phyloP scores from a whole-genome alignment of 495 filamentous ascomycete species.

The Elasticomyces elasticus region DNA sequence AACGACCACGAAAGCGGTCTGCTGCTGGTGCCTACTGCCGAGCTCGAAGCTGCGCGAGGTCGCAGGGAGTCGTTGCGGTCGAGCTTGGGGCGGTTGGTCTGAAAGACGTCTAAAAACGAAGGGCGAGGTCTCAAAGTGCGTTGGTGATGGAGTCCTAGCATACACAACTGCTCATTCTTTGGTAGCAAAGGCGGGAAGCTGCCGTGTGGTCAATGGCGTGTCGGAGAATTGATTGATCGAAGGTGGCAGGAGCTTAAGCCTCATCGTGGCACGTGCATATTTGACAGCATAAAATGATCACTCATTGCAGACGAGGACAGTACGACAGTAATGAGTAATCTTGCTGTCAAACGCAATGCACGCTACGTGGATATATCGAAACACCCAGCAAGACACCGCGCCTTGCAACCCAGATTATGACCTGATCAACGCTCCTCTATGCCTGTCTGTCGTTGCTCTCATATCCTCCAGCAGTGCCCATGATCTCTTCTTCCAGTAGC shows the following conservation, averaged over 20 bases:
- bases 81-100: constrained; percentile 36
- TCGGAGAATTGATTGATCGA: not conserved
- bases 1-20: too few relatives aligned
- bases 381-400: not conserved
- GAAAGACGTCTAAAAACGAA: constrained; percentile 66
- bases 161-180: not conserved
- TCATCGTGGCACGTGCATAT: not conserved
- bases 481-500: too few relatives aligned
- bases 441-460: not conserved
- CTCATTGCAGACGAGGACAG: too few relatives aligned
- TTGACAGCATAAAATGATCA: too few relatives aligned
- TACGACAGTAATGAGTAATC: not conserved
- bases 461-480: too few relatives aligned
- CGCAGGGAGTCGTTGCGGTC: too few relatives aligned
- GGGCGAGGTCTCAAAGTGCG: constrained; percentile 59
- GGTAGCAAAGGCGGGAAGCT: not conserved
- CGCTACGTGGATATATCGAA: not conserved
- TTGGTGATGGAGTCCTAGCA: constrained; percentile 26
- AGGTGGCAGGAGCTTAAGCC: not conserved
- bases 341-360: not conserved
- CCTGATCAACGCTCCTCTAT: not conserved
- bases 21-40: too few relatives aligned
- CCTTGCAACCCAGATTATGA: not conserved
- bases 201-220: not conserved
- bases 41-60: too few relatives aligned